A percentile compares a stretch with the other conserved stretches of the same genome.
Evolutionary conservation across 169 alveolate species (phyloP).

Genomic region (Miamiensis avidus): DNA sequence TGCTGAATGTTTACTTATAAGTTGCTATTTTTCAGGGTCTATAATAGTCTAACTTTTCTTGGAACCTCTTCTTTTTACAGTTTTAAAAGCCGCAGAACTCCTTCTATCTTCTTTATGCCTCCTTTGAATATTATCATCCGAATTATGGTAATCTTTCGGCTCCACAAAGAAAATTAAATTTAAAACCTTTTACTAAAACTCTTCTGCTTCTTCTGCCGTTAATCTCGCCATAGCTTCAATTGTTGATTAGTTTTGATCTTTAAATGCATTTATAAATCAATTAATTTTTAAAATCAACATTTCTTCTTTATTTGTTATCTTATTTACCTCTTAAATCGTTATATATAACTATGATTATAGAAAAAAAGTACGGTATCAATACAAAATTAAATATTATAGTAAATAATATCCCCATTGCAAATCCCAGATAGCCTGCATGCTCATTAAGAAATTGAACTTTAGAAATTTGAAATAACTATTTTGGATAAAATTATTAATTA

Average conservation of each 20-base stretch:
- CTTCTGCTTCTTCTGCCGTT: neutral
- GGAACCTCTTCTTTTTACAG: too few species aligned
- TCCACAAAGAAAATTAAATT: neutral
- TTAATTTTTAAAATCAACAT: too few species aligned
- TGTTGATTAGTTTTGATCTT: neutral
- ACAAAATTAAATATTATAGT: too few species aligned
- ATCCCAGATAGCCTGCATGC: neutral
- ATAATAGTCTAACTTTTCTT: too few species aligned
- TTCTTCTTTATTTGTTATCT: too few species aligned
- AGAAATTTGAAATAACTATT: neutral
- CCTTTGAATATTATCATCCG: neutral
- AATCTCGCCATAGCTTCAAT: neutral
- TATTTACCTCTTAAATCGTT: neutral
- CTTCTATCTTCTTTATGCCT: neutral
- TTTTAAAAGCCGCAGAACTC: too few species aligned
- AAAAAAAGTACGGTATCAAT: neutral
- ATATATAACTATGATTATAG: neutral
- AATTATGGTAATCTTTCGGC: neutral
- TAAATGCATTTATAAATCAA: too few species aligned
- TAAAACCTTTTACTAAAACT: too few species aligned
- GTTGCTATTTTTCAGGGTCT: too few species aligned
- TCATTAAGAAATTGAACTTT: neutral
- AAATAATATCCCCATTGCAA: too few species aligned
- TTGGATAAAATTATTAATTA: neutral
- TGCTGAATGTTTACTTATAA: too few species aligned